These are phyloP conservation scores for Wickerhamomyces subpelliculosus DNA, from an alignment of 805 yeast genomes.

Conservation along the genomic window DNA sequence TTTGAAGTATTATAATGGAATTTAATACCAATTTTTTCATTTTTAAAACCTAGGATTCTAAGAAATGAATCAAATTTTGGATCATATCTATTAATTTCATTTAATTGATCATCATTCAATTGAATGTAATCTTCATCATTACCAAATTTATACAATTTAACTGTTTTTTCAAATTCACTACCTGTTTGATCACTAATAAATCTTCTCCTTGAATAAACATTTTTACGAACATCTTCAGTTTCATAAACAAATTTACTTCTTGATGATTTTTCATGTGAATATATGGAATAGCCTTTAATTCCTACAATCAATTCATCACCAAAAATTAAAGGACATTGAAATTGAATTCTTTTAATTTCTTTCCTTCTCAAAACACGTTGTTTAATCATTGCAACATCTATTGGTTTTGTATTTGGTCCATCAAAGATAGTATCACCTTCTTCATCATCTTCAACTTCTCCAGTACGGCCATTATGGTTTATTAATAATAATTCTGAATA, in stretches of 20 bases:
- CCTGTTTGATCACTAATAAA: constrained; percentile 36
- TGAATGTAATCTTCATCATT: constrained; percentile 30
- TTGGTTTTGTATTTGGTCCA: constrained; percentile 36
- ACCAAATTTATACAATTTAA: constrained; percentile 39
- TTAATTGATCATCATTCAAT: constrained; percentile 30
- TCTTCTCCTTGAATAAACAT: constrained; percentile 43
- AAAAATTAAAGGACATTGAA: constrained; percentile 53
- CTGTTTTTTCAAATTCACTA: constrained; percentile 30
- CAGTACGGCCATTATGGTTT: constrained; percentile 5
- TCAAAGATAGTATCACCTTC: constrained; percentile 23
- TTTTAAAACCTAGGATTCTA: constrained; percentile 62
- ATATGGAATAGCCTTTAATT: constrained; percentile 65
- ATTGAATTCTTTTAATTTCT: constrained; percentile 57
- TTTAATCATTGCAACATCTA: constrained; percentile 36
- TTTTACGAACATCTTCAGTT: constrained; percentile 41
- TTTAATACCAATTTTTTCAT: constrained; percentile 32
- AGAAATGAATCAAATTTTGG: constrained; percentile 40
- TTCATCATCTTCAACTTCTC: constrained; percentile 10
- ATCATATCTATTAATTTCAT: constrained; percentile 26
- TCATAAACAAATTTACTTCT: constrained; percentile 48
- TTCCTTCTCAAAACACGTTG: constrained; percentile 46
- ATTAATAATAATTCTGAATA: constrained; percentile 48
- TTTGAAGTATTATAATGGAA: constrained; percentile 46
- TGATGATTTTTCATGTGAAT: constrained; percentile 44
- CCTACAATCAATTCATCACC: constrained; percentile 53